Base-by-base conservation (phyloP, 306 rosid genomes). In the Rosa persica region DNA sequence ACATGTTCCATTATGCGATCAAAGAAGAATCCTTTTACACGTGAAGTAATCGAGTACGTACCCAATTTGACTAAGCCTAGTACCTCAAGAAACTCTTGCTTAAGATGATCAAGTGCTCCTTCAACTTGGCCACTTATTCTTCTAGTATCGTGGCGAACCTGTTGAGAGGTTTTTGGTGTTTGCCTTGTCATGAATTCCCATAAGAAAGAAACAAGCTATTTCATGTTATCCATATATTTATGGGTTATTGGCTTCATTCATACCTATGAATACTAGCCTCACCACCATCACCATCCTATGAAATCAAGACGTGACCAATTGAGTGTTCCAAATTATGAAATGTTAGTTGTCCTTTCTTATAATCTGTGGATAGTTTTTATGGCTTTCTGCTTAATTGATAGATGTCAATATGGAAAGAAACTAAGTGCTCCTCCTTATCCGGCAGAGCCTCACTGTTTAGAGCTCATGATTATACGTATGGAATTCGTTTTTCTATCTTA, bases 71-170 rank as follows among this genome's bases (percentile, higher is more conserved):
- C 58, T n/a, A 65, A 66, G 44, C 39, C 60, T 23, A 57, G 61
- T 71, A 44, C 47, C 55, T 11, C 55, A 19, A 38, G 4, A 67
- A 30, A 27, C 70, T 60, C 70, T 42, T 51, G 44, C 70, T 60
- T 52, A 9, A 27, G 12, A 60, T 43, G 43, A 12, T 43, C 2
- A 76, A 77, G 88, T 83, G 87, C 83, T 66, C 61, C 23, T 75
- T 81, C 93, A 89, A 89, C 87, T 87, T 67, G 79, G 64, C 88
- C 91, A 89, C 88, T 87, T 80, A n/a, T 55, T 34, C 6, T 34
- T 73, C 12, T 10, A 30, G 61, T 19, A 49, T 86, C 75, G 86
- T 82, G 93, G 79, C 64, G 77, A 80, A 8, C 5, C 86, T 84
- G 71, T 82, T 80, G 67, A 78, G 42, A 65, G 40, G 17, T 3